Percentiles rank a stretch among this genome's conserved stretches.
Conservation (phyloP, 2,329 filamentous ascomycete genomes). For the Botrytis tulipae region DNA sequence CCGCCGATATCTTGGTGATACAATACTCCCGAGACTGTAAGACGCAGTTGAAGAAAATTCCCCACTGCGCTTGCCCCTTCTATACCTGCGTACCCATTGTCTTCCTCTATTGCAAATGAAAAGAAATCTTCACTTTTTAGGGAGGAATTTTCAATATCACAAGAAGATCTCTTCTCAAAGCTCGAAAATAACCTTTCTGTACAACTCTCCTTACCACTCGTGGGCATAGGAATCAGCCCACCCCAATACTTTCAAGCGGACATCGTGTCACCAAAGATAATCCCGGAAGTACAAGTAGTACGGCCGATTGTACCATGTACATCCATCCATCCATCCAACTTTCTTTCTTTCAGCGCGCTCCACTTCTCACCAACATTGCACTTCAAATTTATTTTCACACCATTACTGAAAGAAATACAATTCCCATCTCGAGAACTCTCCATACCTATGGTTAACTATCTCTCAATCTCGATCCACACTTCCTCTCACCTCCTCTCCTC, state of each 20-base stretch:
- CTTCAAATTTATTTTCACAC: neutral
- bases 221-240: slow-evolving; percentile 6
- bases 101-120: neutral
- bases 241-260: neutral
- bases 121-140: neutral
- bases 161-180: neutral
- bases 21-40: neutral
- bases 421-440: neutral
- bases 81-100: neutral
- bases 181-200: neutral
- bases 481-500: too few relatives aligned
- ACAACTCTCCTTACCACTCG: neutral
- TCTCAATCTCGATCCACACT: neutral
- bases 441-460: neutral
- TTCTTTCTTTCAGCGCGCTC: neutral
- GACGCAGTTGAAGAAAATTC: neutral
- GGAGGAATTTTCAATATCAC: neutral
- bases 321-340: too few relatives aligned
- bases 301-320: slow-evolving; percentile 5
- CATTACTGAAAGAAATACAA: neutral
- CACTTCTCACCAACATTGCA: neutral
- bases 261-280: neutral
- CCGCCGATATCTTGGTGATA: neutral
- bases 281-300: slow-evolving; percentile 4
- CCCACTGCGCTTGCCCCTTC: neutral